phyloP scores from a whole-genome alignment of 208 protist genomes.

The Leishmania turanica region DNA sequence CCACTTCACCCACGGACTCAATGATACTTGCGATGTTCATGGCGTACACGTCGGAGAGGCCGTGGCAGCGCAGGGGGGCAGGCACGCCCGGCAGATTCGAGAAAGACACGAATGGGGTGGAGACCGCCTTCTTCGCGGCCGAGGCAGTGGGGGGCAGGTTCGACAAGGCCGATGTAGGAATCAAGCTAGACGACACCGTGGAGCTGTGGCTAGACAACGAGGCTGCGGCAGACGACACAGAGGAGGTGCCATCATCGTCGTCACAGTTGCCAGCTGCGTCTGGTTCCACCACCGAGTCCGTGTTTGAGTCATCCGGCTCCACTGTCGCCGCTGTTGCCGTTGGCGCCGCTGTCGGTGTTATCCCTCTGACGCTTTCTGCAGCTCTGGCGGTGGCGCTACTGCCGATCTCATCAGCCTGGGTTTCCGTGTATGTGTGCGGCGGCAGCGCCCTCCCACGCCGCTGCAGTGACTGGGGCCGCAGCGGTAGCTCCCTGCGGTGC shows the following conservation, averaged over 20 bases:
- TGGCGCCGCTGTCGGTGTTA: neutral
- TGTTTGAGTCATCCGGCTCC: neutral
- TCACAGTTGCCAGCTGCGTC: neutral
- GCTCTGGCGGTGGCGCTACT: neutral
- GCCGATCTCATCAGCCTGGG: neutral
- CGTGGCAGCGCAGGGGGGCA: neutral
- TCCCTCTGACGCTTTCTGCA: neutral
- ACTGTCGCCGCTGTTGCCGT: neutral
- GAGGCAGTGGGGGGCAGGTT: neutral
- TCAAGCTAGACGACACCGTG: constrained; percentile 4
- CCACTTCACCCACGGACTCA: constrained; percentile 30
- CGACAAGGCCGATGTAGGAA: neutral
- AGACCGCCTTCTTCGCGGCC: constrained; percentile 1
- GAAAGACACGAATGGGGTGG: constrained; percentile 2
- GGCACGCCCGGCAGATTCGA: constrained; percentile 9
- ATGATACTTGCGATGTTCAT: constrained; percentile 22
- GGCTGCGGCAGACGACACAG: constrained; percentile 1
- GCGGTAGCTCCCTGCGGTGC: neutral
- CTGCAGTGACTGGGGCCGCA: neutral
- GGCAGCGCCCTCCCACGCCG: neutral
- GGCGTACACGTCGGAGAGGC: constrained; percentile 19
- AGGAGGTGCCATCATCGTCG: constrained; percentile 20
- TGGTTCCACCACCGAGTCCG: neutral
- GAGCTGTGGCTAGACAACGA: constrained; percentile 6
- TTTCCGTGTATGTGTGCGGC: neutral